Percentiles rank a stretch among this genome's conserved stretches.
Evolutionary conservation across 1,284 basidiomycete species (phyloP).

Genomic region (Sporisorium reilianum): DNA sequence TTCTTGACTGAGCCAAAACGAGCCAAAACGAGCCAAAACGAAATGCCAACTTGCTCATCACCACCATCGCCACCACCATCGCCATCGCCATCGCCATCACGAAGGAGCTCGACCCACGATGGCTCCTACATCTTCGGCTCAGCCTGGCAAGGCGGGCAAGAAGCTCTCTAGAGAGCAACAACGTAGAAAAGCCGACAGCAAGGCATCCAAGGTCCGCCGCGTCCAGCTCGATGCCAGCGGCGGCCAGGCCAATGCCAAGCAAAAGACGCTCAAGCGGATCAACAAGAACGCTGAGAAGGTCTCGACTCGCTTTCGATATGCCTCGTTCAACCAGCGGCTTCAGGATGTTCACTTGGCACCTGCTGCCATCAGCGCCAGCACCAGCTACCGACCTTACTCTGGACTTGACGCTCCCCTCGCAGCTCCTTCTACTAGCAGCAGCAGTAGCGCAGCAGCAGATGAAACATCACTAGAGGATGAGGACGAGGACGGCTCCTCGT

Average conservation of each 20-base stretch:
- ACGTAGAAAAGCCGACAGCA: conserved; percentile 44
- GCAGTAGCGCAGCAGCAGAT: conserved; percentile 6
- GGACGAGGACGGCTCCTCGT: conserved; percentile 40
- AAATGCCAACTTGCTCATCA: neutral
- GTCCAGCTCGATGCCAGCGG: conserved; percentile 49
- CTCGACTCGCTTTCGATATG: conserved; percentile 58
- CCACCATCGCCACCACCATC: neutral
- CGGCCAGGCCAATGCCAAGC: conserved; percentile 37
- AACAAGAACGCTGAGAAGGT: conserved; percentile 50
- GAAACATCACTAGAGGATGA: conserved; percentile 14
- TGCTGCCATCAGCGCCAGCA: conserved; percentile 47
- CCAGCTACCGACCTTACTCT: conserved; percentile 51
- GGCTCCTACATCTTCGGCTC: conserved; percentile 30
- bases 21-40: too few species aligned
- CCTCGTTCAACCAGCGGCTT: conserved; percentile 68
- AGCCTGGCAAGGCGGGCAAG: conserved; percentile 37
- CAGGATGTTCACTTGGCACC: conserved; percentile 62
- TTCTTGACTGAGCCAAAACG: conserved; percentile 1
- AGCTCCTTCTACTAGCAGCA: conserved; percentile 18
- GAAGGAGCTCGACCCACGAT: conserved; percentile 10
- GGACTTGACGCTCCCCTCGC: conserved; percentile 55
- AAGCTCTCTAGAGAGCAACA: conserved; percentile 49
- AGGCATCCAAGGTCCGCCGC: conserved; percentile 43
- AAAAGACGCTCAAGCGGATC: conserved; percentile 54
- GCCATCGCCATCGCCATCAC: neutral